phyloP scores from a whole-genome alignment of 1,284 basidiomycete species.

The Rhodofomes roseus region DNA sequence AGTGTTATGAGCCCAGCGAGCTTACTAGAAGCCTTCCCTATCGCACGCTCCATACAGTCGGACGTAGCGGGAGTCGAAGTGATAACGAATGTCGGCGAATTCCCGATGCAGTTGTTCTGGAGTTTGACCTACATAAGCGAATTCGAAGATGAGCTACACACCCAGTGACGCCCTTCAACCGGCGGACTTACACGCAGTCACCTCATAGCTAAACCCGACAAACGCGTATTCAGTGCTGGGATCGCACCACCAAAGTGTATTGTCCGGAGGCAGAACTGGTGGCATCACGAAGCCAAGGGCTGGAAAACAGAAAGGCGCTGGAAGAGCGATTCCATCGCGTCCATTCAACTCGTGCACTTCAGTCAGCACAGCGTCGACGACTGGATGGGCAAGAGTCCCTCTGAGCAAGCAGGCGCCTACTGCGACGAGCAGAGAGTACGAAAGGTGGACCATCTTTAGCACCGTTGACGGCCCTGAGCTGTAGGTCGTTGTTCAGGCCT shows the following conservation, averaged over 20 bases:
- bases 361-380: neutral
- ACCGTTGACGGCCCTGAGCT: neutral
- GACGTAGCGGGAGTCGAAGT: slow-evolving; percentile 65
- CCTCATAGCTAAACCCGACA: slow-evolving; percentile 70
- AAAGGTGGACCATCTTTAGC: neutral
- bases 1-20: neutral
- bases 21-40: slow-evolving; percentile 60
- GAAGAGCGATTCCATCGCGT: slow-evolving; percentile 1
- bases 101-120: slow-evolving; percentile 47
- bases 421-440: neutral
- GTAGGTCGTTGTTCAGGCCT: too few species aligned
- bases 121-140: slow-evolving; percentile 27
- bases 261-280: slow-evolving; percentile 37
- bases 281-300: slow-evolving; percentile 60
- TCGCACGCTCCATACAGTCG: slow-evolving; percentile 72
- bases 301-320: slow-evolving; percentile 45
- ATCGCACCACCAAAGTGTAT: slow-evolving; percentile 62
- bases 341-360: neutral
- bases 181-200: slow-evolving; percentile 36
- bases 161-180: neutral
- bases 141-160: neutral
- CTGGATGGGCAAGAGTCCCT: neutral
- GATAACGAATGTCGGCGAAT: slow-evolving; percentile 58
- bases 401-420: neutral
- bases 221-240: slow-evolving; percentile 63